These are phyloP conservation scores for Incumbomyces delicatus DNA, from an alignment of 2,329 filamentous ascomycete species.

Conservation along the genomic window DNA sequence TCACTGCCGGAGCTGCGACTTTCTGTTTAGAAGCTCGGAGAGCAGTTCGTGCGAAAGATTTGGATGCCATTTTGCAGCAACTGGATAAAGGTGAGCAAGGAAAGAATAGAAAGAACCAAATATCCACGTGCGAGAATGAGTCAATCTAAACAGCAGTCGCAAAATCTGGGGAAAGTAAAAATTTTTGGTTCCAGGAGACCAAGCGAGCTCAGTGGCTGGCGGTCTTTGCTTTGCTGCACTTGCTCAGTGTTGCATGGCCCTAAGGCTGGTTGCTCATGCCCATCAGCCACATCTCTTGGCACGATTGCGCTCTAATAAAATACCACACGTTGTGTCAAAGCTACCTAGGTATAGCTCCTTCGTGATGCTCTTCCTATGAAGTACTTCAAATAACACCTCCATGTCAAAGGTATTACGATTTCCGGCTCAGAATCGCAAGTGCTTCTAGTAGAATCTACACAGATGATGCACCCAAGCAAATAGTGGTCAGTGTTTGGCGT, in stretches of 20 bases:
- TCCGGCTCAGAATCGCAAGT: too few relatives aligned
- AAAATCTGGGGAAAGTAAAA: conserved; percentile 4
- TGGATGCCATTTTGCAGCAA: conserved; percentile 36
- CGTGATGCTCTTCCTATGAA: too few relatives aligned
- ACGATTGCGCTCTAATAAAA: neutral
- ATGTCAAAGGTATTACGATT: too few relatives aligned
- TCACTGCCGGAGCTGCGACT: conserved; percentile 40
- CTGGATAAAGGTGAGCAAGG: conserved; percentile 2
- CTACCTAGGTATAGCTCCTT: too few relatives aligned
- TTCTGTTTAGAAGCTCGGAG: conserved; percentile 47
- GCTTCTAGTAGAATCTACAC: too few relatives aligned
- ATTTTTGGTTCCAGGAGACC: neutral
- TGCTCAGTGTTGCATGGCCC: too few relatives aligned
- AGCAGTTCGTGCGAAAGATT: conserved; percentile 46
- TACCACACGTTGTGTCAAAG: too few relatives aligned
- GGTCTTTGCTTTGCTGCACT: neutral
- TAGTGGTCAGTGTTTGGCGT: too few relatives aligned
- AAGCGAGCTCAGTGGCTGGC: neutral
- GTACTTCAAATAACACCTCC: neutral
- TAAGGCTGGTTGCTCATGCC: neutral
- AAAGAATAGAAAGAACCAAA: too few relatives aligned
- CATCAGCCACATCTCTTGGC: conserved; percentile 6
- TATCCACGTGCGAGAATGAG: too few relatives aligned
- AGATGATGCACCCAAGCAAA: too few relatives aligned
- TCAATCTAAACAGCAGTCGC: neutral